Base-by-base conservation (phyloP, 495 filamentous ascomycete genomes). In the Talaromyces liani region DNA sequence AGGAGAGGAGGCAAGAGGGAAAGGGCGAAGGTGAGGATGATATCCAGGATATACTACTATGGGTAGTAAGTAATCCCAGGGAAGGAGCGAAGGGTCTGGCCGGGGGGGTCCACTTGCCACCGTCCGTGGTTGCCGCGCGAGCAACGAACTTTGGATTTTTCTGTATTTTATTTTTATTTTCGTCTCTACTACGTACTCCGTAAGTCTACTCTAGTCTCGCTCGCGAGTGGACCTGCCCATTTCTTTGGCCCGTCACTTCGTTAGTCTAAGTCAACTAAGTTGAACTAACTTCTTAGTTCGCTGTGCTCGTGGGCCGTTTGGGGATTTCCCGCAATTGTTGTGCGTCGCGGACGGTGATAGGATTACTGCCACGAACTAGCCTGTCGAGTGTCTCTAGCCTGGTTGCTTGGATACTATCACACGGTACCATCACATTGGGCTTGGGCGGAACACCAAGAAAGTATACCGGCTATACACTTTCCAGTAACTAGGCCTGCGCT, bases 71-170 rank as follows among this genome's bases (percentile, higher is more conserved):
- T n/a, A n/a, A n/a, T n/a, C 53, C 22, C 53, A 56, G 29, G 27
- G 55, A 34, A 33, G 25, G 55, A 57, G 22, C n/a, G 54, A 58
- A 57, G 55, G 55, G 56, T 36, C 56, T 58, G 56, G 56, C 56
- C 56, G 16, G 56, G 29, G 56, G 24, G 4, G 25, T 31, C 29
- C 29, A 31, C 29, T 31, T 31, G 1, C 14, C 16, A 16, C 54
- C 24, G 10, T 2, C 16, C 18, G 31, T 58, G 27, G 53, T 56
- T 56, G 53, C 53, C 53, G 53, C 53, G 22, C 27, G 22, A 56
- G 53, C 27, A 56, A 56, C 45, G 45, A 20, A 49, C 45, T 54
- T 24, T 10, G 6, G 0, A 56, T 56, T 56, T 27, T 27, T 55
- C 5, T 8, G 27, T 14, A 25, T 22, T 27, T 29, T 22, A 4